These are phyloP conservation scores for Panicum hallii DNA, from an alignment of 202 grass and related monocot genomes.

Conservation along the genomic window DNA sequence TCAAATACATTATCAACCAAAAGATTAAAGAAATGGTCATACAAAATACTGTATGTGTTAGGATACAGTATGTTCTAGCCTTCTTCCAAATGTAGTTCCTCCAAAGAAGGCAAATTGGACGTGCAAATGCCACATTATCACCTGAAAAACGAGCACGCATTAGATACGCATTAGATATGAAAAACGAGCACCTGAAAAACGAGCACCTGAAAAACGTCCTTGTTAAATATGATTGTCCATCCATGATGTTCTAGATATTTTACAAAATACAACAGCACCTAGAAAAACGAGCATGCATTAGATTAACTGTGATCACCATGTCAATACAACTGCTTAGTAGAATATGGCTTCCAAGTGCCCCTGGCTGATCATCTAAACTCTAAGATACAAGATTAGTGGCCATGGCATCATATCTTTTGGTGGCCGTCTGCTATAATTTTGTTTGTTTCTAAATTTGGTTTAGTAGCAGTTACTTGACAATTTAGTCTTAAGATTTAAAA, in stretches of 20 bases:
- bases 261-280: conserved; percentile 51
- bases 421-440: background rate
- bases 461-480: background rate
- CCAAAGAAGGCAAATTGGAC: conserved; percentile 23
- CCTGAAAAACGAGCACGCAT: too few relatives aligned
- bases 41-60: conserved; percentile 57
- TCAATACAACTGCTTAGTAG: background rate
- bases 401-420: background rate
- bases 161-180: too few relatives aligned
- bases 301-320: background rate
- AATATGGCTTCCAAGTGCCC: background rate
- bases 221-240: conserved; percentile 50
- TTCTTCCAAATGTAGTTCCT: conserved; percentile 26
- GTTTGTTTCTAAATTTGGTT: background rate
- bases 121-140: conserved; percentile 14
- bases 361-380: background rate
- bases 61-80: conserved; percentile 54
- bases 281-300: conserved; percentile 40
- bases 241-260: conserved; percentile 44
- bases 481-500: background rate
- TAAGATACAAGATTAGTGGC: background rate
- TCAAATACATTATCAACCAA: conserved; percentile 56
- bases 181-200: too few relatives aligned
- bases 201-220: too few relatives aligned
- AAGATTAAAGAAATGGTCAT: conserved; percentile 57